These are phyloP conservation scores for Ceratocystis papillata DNA, from an alignment of 2,329 filamentous ascomycete genomes.

Conservation along the genomic window DNA sequence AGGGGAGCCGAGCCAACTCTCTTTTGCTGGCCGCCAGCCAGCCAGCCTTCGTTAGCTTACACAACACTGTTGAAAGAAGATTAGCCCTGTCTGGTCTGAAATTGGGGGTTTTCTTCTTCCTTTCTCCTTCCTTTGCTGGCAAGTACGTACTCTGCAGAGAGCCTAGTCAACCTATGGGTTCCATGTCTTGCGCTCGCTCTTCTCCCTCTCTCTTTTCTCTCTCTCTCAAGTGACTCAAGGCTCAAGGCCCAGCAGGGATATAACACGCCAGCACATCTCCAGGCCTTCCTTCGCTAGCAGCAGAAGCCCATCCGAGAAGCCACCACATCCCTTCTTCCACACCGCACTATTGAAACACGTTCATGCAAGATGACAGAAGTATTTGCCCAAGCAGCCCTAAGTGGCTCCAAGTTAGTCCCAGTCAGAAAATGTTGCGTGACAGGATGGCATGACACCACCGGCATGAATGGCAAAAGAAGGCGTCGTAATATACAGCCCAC, in stretches of 20 bases:
- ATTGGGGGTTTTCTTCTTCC: background rate
- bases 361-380: background rate
- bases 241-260: background rate
- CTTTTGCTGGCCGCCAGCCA: background rate
- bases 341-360: conserved; percentile 9
- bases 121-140: background rate
- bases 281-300: background rate
- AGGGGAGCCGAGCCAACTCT: background rate
- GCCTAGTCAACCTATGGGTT: background rate
- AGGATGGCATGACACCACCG: background rate
- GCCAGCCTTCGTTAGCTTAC: background rate
- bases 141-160: background rate
- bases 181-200: background rate
- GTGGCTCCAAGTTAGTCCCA: no score
- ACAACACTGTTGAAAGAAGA: background rate
- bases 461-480: background rate
- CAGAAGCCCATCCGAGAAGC: background rate
- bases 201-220: background rate
- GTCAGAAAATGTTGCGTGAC: background rate
- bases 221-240: no score
- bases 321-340: background rate
- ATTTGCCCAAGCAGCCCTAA: background rate
- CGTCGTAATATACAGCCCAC: background rate
- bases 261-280: no score
- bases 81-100: background rate